Conservation (phyloP, 352 stramenopile species). For the Phytophthora cajani region DNA sequence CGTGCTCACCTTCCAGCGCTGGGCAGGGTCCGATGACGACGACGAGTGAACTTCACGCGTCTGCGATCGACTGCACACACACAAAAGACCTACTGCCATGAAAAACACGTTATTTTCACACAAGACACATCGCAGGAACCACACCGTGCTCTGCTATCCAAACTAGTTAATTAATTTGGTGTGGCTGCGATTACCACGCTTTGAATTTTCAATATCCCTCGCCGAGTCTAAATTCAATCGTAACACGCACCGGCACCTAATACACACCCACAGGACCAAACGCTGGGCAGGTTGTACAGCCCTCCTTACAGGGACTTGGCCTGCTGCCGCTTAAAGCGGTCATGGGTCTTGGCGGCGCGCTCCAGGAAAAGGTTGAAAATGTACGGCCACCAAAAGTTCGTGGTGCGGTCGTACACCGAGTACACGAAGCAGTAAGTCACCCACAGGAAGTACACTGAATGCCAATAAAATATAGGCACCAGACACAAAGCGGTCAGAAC, state of each 20-base stretch:
- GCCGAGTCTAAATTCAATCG: constrained; percentile 17
- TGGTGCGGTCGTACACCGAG: constrained; percentile 85
- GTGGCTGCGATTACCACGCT: constrained; percentile 26
- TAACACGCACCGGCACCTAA: constrained; percentile 28
- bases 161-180: constrained; percentile 31
- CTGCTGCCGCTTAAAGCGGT: constrained; percentile 50
- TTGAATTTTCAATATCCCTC: constrained; percentile 26
- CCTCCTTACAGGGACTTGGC: constrained; percentile 35
- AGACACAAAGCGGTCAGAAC: constrained; percentile 12
- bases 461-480: neutral
- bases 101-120: constrained; percentile 10
- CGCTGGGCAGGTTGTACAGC: constrained; percentile 7
- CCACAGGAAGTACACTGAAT: constrained; percentile 80
- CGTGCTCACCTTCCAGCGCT: constrained; percentile 88
- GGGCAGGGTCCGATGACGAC: constrained; percentile 70
- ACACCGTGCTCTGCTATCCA: neutral
- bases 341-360: constrained; percentile 64
- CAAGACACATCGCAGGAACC: constrained; percentile 10
- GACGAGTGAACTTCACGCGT: constrained; percentile 18
- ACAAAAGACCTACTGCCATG: constrained; percentile 1
- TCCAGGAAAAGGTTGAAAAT: constrained; percentile 83
- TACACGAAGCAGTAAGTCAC: constrained; percentile 86
- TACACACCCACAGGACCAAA: constrained; percentile 17
- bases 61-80: constrained; percentile 7
- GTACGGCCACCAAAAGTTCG: constrained; percentile 88